Evolutionary conservation across 2,329 filamentous ascomycete genomes (phyloP).

Genomic region (Paecilomyces formosus): DNA sequence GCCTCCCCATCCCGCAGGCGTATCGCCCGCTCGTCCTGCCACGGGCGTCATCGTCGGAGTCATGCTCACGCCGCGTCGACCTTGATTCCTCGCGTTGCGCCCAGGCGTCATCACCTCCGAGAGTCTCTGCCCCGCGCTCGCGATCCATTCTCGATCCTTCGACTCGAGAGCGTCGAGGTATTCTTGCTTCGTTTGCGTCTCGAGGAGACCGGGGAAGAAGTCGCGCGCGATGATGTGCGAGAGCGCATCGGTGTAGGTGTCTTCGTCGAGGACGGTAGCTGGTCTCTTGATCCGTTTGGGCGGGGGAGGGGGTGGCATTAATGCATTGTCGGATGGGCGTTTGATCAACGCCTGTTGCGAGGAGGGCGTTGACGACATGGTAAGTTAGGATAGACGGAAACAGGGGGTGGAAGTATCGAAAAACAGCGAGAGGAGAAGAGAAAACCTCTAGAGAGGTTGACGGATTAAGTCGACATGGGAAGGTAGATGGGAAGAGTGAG

Average conservation of each 20-base stretch:
- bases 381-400: slow-evolving; percentile 1
- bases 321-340: slow-evolving; percentile 38
- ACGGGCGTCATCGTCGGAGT: slow-evolving; percentile 14
- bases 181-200: slow-evolving; percentile 81
- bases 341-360: slow-evolving; percentile 27
- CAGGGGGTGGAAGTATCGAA: not conserved
- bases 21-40: slow-evolving; percentile 18
- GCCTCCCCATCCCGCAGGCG: slow-evolving; percentile 50
- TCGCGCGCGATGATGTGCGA: slow-evolving; percentile 94
- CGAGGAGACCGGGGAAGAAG: slow-evolving; percentile 87
- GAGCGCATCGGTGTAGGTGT: slow-evolving; percentile 81
- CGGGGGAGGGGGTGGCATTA: slow-evolving; percentile 83
- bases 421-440: slow-evolving; percentile 4
- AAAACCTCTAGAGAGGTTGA: slow-evolving; percentile 6
- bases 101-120: slow-evolving; percentile 76
- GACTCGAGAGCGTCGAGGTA: slow-evolving; percentile 89
- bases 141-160: slow-evolving; percentile 77
- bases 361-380: slow-evolving; percentile 16
- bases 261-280: slow-evolving; percentile 81
- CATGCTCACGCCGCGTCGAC: slow-evolving; percentile 28
- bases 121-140: slow-evolving; percentile 65
- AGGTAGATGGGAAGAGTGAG: not conserved
- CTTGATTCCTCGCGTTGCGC: slow-evolving; percentile 35
- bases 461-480: slow-evolving; percentile 2
- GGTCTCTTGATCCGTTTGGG: slow-evolving; percentile 89